Evolutionary conservation across 2,329 filamentous ascomycete species (phyloP), one percentile per base, ranked within the genome.

Genomic region (Pyrenophora seminiperda): DNA sequence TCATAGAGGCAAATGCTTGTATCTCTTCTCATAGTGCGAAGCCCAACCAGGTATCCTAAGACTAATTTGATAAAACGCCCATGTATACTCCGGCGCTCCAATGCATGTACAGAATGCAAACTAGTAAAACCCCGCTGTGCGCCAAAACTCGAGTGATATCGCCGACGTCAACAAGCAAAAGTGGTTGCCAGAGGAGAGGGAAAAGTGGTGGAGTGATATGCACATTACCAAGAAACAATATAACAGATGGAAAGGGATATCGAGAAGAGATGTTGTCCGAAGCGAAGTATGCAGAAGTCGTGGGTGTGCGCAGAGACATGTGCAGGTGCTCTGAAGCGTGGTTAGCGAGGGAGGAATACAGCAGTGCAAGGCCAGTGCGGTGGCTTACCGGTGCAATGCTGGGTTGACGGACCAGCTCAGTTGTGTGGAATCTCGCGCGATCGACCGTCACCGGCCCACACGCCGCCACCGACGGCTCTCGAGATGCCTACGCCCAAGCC

Each of bases 401-500:
- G 31, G 19, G n/a, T n/a, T 30, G 37, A 17, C 27, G 31, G 9
- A n/a, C 24, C 11, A 29, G 43, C 53, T 61, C 57, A 56, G 53
- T 47, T 56, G 41, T 65, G 57, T n/a, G 65, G 63, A 49, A 73
- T 73, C 55, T 62, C 62, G 63, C 67, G 68, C 48, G 62, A 67
- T 56, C 67, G 63, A 42, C 73, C 75, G 15, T 74, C 61, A 44
- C 68, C 66, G 20, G 71, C 68, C 68, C 75, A 79, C 34, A 79
- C 76, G 38, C 75, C 75, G 30, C 78, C 78, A 47, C 77, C 75
- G 3, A 80, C 78, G 13, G 77, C 77, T 37, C 72, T 68, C 53
- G 73, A 77, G 56, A 80, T 79, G 47, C 78, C 78, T 19, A 80
- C 73, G 46, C 76, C 77, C 30, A 80, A 63, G 14, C 75, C 78